Base-by-base conservation (phyloP, 306 rosid genomes). In the Amphicarpaea edgeworthii region DNA sequence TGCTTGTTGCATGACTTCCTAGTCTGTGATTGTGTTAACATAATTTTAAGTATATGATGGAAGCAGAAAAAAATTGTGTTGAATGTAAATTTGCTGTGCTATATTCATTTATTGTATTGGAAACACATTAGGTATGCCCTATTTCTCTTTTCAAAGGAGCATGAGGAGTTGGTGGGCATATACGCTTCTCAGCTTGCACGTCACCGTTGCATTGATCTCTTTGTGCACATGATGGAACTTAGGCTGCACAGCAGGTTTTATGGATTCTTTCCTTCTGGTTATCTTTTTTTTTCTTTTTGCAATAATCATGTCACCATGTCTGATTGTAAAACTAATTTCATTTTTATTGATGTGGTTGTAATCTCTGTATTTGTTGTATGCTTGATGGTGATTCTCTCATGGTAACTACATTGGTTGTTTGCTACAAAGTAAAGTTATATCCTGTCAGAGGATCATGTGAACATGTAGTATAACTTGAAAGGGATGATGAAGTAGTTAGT, bases 201-300 rank as follows among this genome's bases (percentile, higher is more conserved):
- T 49, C 99, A 92, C 82, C 92, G 93, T 32, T 95, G 99, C 82
- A 82, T 95, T 57, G 97, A 95, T 79, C 96, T 95, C 69, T 95
- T 92, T 66, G 98, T 90, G 81, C 90, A 95, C 81, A 95, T 95
- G 97, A 95, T 95, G 98, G 99, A 95, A 84, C 87, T 89, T 71
- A 88, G 97, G 90, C 89, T 92, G 78, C 70, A 90, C 70, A 92
- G 93, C 93, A 92, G 99, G 99, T 95, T 81, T 65, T 21, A 6
- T 69, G 67, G 70, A 75, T 77, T 82, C 68, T 61, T 41, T 43
- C 3, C 24, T 50, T 16, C 42, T 42, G 45, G 49, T 26, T 54
- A 24, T 73, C n/a, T 6, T 42, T 19, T 49, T 76, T 76, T 45
- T 38, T 30, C 34, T 16, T 37, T 23, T 65, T 34, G 28, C 21